Evolutionary conservation across 2,329 filamentous ascomycete species (phyloP), one percentile per base, ranked within the genome.

Genomic region (Colletotrichum tanaceti): DNA sequence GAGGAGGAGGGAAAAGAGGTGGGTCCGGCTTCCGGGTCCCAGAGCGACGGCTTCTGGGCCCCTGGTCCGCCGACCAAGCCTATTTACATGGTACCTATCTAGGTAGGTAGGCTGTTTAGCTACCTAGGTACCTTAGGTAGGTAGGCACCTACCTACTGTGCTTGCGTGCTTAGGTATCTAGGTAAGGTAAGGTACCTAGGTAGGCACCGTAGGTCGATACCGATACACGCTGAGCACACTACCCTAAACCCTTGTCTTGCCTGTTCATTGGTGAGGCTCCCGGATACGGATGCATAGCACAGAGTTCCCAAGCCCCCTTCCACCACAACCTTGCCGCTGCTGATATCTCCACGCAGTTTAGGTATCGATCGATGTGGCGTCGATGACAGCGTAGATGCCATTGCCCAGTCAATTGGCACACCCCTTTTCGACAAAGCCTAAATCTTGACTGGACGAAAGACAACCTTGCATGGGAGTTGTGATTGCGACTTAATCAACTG

Each of bases 21-120:
- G 63, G 50, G 62, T 20, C 38, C 55, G 66, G 53, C 38, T 61
- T 61, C 62, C 66, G 63, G 44, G 63, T 69, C 44, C 66, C 66
- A 61, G 55, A 49, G 24, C 20, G 18, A 52, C 18, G 66, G 62
- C 62, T 54, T 60, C 38, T 55, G 54, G 13, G 53, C 35, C 41
- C 41, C n/a, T 46, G 35, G 24, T 35, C 16, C 43, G n/a, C 43
- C 58, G 28, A 10, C 50, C 4, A n/a, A 41, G 46, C 46, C 35
- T 54, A 32, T 35, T 38, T 38, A 24, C 28, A 35, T n/a, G n/a
- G n/a, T n/a, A n/a, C n/a, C n/a, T n/a, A n/a, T n/a, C n/a, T n/a
- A n/a, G n/a, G n/a, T n/a, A n/a, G n/a, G n/a, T n/a, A n/a, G n/a
- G n/a, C n/a, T n/a, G n/a, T n/a, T n/a, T n/a, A n/a, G n/a, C n/a